A percentile compares a stretch with the other conserved stretches of the same genome.
These are phyloP conservation scores for Plenodomus tracheiphilus DNA, from an alignment of 2,329 filamentous ascomycete genomes.

Conservation along the genomic window DNA sequence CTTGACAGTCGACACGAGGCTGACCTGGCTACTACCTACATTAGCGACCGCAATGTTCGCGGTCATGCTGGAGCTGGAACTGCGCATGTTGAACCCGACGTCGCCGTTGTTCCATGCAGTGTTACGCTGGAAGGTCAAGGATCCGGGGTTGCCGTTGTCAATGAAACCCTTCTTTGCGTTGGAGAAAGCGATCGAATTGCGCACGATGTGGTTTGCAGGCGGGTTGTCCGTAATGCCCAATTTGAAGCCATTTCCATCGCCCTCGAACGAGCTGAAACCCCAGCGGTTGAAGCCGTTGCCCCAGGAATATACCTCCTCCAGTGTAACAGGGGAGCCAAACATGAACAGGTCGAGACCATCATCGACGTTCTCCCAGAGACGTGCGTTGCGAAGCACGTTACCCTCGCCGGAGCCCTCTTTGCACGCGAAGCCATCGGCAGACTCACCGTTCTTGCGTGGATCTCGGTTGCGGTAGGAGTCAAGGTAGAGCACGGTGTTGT, in stretches of 20 bases:
- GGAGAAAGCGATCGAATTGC: conserved; percentile 52
- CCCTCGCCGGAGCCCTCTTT: conserved; percentile 54
- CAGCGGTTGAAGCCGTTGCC: conserved; percentile 53
- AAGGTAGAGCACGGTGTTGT: conserved; percentile 28
- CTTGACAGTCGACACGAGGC: conserved; percentile 13
- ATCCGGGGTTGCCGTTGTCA: conserved; percentile 51
- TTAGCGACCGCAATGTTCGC: conserved; percentile 48
- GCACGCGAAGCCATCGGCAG: conserved; percentile 54
- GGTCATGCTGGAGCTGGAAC: conserved; percentile 41
- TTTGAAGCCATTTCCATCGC: conserved; percentile 56
- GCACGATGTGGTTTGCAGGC: conserved; percentile 50
- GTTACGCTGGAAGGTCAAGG: conserved; percentile 47
- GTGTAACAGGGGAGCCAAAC: conserved; percentile 49
- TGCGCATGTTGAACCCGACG: conserved; percentile 46
- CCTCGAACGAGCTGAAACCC: conserved; percentile 49
- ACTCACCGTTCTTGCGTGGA: conserved; percentile 57
- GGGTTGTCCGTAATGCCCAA: conserved; percentile 45
- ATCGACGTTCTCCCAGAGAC: conserved; percentile 57
- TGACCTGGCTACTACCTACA: conserved; percentile 19
- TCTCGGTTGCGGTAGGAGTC: conserved; percentile 31
- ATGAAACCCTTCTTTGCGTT: conserved; percentile 53
- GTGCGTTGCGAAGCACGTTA: conserved; percentile 50
- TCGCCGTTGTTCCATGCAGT: conserved; percentile 54
- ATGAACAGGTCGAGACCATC: conserved; percentile 52
- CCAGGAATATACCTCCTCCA: conserved; percentile 52